Evolutionary conservation across 208 protist species (phyloP).

Genomic region (Lotmaria passim): DNA sequence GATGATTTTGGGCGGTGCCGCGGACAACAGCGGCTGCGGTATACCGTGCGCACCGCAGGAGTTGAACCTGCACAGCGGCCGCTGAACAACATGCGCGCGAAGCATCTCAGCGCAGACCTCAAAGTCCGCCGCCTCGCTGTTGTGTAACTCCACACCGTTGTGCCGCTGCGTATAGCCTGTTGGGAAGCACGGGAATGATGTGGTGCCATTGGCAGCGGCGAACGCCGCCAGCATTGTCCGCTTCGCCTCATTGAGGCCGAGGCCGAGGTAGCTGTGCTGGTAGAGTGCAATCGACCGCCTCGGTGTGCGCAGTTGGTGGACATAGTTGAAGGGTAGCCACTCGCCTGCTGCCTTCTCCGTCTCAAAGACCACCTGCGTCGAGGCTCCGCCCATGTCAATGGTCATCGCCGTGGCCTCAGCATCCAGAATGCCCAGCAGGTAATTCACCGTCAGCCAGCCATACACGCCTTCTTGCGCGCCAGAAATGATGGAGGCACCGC

Average conservation of each 20-base stretch:
- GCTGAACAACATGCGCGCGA: conserved; percentile 25
- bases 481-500: conserved; percentile 54
- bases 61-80: conserved; percentile 31
- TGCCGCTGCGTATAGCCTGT: conserved; percentile 16
- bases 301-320: conserved; percentile 27
- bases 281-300: conserved; percentile 41
- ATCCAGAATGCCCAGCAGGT: conserved; percentile 49
- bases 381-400: conserved; percentile 88
- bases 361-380: conserved; percentile 80
- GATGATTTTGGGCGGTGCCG: conserved; percentile 15
- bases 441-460: conserved; percentile 88
- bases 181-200: conserved; percentile 36
- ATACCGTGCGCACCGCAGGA: conserved; percentile 58
- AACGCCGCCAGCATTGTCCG: conserved; percentile 20
- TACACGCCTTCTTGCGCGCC: conserved; percentile 79
- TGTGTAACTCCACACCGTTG: conserved; percentile 20
- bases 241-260: conserved; percentile 76
- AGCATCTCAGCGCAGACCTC: conserved; percentile 31
- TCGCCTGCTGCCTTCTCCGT: conserved; percentile 24
- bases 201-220: conserved; percentile 14
- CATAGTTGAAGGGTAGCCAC: conserved; percentile 57
- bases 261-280: conserved; percentile 82
- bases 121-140: conserved; percentile 28
- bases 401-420: conserved; percentile 28
- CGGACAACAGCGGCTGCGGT: conserved; percentile 50